phyloP scores from a whole-genome alignment of 495 filamentous ascomycete species.

The Hapsidospora chrysogenum region DNA sequence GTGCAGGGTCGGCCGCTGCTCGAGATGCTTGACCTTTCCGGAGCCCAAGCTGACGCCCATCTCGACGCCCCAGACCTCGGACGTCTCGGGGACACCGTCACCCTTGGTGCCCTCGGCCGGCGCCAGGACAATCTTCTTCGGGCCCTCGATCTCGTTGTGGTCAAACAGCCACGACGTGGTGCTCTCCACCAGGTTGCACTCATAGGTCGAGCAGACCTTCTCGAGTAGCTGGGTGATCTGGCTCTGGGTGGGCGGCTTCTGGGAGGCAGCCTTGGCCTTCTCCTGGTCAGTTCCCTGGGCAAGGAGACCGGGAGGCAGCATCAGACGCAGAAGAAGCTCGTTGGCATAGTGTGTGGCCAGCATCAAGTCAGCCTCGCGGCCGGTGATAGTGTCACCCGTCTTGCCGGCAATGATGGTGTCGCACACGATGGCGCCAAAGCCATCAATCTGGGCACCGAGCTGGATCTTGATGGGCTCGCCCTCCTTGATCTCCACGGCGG shows the following conservation, averaged over 20 bases:
- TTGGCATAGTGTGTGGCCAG: constrained; percentile 90
- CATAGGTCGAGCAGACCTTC: constrained; percentile 82
- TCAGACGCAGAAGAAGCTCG: constrained; percentile 78
- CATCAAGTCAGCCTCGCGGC: constrained; percentile 69
- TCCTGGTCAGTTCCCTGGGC: constrained; percentile 79
- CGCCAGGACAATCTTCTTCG: constrained; percentile 93
- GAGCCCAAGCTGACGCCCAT: constrained; percentile 77
- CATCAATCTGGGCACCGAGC: constrained; percentile 93
- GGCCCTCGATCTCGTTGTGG: constrained; percentile 90
- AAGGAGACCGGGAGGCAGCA: constrained; percentile 74
- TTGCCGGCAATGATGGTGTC: constrained; percentile 66
- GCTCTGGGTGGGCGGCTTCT: constrained; percentile 63
- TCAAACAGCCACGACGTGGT: constrained; percentile 94
- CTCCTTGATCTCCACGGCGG: constrained; percentile 56
- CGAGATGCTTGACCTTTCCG: constrained; percentile 84
- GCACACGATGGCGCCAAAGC: constrained; percentile 91
- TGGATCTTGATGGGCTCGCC: constrained; percentile 90
- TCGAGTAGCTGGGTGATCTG: constrained; percentile 76
- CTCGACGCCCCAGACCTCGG: constrained; percentile 97
- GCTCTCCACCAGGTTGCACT: constrained; percentile 87
- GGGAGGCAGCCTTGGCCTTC: constrained; percentile 74
- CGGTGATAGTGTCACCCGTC: constrained; percentile 40
- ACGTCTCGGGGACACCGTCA: constrained; percentile 77
- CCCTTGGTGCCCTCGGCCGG: constrained; percentile 78
- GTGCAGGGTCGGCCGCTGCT: constrained; percentile 79